A percentile compares a stretch with the other conserved stretches of the same genome.
phyloP scores from a whole-genome alignment of 2,329 filamentous ascomycete species.

The Boeremia exigua region DNA sequence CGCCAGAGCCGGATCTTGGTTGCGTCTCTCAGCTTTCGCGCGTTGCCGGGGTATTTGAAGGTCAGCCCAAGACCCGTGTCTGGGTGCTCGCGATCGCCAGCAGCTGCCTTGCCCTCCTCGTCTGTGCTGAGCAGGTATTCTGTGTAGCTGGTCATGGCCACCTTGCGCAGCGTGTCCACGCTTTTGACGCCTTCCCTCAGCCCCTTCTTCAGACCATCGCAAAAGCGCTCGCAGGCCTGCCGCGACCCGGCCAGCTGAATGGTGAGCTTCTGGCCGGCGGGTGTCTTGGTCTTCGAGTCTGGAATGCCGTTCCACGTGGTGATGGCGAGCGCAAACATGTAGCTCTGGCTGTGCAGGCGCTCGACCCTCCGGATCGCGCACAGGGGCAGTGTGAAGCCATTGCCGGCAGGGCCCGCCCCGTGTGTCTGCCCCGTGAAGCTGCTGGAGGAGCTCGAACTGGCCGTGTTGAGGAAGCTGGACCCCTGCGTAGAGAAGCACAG shows the following conservation, averaged over 20 bases:
- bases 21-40: constrained; percentile 88
- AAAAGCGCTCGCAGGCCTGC: constrained; percentile 91
- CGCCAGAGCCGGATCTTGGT: constrained; percentile 98
- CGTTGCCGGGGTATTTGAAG: constrained; percentile 93
- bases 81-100: constrained; percentile 64
- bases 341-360: constrained; percentile 88
- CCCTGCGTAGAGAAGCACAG: constrained; percentile 96
- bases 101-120: constrained; percentile 41
- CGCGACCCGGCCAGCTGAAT: constrained; percentile 89
- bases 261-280: constrained; percentile 81
- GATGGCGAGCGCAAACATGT: constrained; percentile 89
- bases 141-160: constrained; percentile 88
- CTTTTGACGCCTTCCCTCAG: constrained; percentile 86
- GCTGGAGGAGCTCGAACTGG: constrained; percentile 79
- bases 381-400: constrained; percentile 93
- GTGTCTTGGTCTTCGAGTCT: constrained; percentile 50
- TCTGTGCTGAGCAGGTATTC: constrained; percentile 60
- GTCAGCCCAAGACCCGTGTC: constrained; percentile 92
- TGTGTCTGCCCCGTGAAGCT: constrained; percentile 92
- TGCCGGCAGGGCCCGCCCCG: constrained; percentile 88
- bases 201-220: constrained; percentile 91
- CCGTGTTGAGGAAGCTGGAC: constrained; percentile 81
- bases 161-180: constrained; percentile 80
- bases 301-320: constrained; percentile 85
- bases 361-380: constrained; percentile 92